Evolutionary conservation across 768 basidiomycete genomes (phyloP), one percentile per base, ranked within the genome.

Genomic region (Cyathus striatus): DNA sequence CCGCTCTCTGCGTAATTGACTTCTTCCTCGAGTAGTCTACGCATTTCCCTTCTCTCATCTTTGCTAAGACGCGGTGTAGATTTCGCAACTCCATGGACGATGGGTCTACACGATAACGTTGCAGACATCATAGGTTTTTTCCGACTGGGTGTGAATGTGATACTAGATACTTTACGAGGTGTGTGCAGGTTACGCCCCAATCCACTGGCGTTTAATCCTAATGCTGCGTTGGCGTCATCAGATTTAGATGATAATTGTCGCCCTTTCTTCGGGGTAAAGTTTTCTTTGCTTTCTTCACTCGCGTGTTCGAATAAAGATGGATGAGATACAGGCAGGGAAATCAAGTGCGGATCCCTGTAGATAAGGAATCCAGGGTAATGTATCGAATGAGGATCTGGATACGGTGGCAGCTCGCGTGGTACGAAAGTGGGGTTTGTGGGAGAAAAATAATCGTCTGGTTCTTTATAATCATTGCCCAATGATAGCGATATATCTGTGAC

Each of bases 301-400:
- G 65, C 62, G n/a, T n/a, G n/a, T n/a, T n/a, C n/a, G n/a, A n/a
- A n/a, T n/a, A n/a, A n/a, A n/a, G n/a, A n/a, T n/a, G n/a, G n/a
- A n/a, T n/a, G n/a, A n/a, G n/a, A n/a, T n/a, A n/a, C n/a, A n/a
- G n/a, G n/a, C n/a, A n/a, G n/a, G n/a, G n/a, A n/a, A n/a, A n/a
- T n/a, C 27, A 57, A 43, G 39, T 65, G 55, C n/a, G 65, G 50
- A 49, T 85, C 83, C 52, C 63, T 73, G 52, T 73, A 72, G 34
- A 84, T 72, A 27, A 64, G 59, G 50, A 86, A 86, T 13, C 83
- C 83, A 10, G 84, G 84, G 56, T 82, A 83, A 50, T 85, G 83
- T 27, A 72, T 65, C 13, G 81, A 83, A 35, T 73, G 68, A 1
- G 72, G 72, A 53, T 82, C 70, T 22, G 63, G 54, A 14, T 60